phyloP scores from a whole-genome alignment of 306 rosid genomes.

The Biancaea sappan region DNA sequence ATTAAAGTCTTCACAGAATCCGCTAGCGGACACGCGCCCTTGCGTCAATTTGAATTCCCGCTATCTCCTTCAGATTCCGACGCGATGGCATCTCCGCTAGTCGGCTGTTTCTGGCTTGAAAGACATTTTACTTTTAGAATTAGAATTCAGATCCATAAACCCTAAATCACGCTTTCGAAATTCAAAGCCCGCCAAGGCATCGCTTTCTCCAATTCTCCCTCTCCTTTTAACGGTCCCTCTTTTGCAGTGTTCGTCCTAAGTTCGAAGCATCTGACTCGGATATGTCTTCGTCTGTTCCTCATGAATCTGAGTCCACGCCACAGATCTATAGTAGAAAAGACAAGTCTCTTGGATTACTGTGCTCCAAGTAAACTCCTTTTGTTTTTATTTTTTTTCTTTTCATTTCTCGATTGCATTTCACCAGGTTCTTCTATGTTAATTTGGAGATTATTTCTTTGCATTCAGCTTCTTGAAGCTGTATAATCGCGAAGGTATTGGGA shows the following conservation, averaged over 20 bases:
- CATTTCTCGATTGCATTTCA: no score
- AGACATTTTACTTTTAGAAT: background rate
- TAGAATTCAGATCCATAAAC: background rate
- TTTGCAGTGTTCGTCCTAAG: background rate
- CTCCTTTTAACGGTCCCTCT: background rate
- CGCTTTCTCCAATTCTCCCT: background rate
- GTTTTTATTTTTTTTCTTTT: no score
- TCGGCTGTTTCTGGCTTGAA: background rate
- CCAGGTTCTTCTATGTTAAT: background rate
- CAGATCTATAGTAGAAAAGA: slow-evolving; percentile 50
- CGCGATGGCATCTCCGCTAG: background rate
- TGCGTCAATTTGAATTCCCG: slow-evolving; percentile 43
- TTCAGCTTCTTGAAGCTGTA: slow-evolving; percentile 47
- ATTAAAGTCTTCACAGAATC: no score
- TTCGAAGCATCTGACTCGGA: background rate
- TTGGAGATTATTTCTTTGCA: background rate
- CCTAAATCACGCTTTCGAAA: slow-evolving; percentile 13
- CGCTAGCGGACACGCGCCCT: slow-evolving; percentile 29
- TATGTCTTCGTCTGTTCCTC: slow-evolving; percentile 32
- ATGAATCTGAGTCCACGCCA: slow-evolving; percentile 26
- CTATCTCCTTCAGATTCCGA: background rate
- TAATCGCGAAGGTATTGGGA: slow-evolving; percentile 37
- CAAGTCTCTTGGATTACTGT: slow-evolving; percentile 44
- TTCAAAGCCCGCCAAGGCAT: slow-evolving; percentile 20
- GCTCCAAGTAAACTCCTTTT: slow-evolving; percentile 37